These are phyloP conservation scores for Hyparrhenia diplandra DNA, from an alignment of 176 grass and related monocot genomes.

Conservation along the genomic window DNA sequence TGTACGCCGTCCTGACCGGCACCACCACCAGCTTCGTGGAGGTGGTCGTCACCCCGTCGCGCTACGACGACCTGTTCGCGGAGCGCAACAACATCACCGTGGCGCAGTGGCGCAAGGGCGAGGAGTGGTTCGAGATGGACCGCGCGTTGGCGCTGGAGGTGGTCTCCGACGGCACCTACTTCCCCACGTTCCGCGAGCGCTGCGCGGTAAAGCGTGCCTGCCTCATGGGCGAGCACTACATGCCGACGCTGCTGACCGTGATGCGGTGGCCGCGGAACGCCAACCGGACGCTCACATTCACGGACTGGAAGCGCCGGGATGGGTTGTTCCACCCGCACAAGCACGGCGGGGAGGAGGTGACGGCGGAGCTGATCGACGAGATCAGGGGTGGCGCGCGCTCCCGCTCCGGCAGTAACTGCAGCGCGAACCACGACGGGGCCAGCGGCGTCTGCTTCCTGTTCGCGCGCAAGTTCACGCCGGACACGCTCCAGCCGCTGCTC, in stretches of 20 bases:
- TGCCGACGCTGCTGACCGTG: slow-evolving; percentile 41
- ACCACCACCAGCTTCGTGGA: slow-evolving; percentile 52
- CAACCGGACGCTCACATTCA: slow-evolving; percentile 51
- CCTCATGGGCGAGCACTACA: slow-evolving; percentile 69
- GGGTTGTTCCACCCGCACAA: slow-evolving; percentile 18
- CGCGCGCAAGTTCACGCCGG: slow-evolving; percentile 67
- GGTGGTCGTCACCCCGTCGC: slow-evolving; percentile 9
- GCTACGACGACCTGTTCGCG: slow-evolving; percentile 31
- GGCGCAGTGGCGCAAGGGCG: slow-evolving; percentile 61
- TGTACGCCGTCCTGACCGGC: slow-evolving; percentile 34
- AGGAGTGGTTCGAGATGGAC: slow-evolving; percentile 71
- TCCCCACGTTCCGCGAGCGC: slow-evolving; percentile 47
- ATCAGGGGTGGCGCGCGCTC: slow-evolving; percentile 33
- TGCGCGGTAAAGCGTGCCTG: background rate
- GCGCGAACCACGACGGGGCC: slow-evolving; percentile 21
- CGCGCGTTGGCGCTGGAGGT: slow-evolving; percentile 38
- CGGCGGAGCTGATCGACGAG: slow-evolving; percentile 37
- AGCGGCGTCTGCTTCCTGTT: slow-evolving; percentile 50
- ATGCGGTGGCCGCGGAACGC: slow-evolving; percentile 24
- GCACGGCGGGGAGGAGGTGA: slow-evolving; percentile 12
- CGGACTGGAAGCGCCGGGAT: slow-evolving; percentile 31
- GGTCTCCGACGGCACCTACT: slow-evolving; percentile 48
- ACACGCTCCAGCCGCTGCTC: slow-evolving; percentile 45
- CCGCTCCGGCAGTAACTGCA: slow-evolving; percentile 25
- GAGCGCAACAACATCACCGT: slow-evolving; percentile 8